Percentiles rank a stretch among this genome's conserved stretches.
These are phyloP conservation scores for Sporothrix pallida DNA, from an alignment of 2,329 filamentous ascomycete species.

Conservation along the genomic window DNA sequence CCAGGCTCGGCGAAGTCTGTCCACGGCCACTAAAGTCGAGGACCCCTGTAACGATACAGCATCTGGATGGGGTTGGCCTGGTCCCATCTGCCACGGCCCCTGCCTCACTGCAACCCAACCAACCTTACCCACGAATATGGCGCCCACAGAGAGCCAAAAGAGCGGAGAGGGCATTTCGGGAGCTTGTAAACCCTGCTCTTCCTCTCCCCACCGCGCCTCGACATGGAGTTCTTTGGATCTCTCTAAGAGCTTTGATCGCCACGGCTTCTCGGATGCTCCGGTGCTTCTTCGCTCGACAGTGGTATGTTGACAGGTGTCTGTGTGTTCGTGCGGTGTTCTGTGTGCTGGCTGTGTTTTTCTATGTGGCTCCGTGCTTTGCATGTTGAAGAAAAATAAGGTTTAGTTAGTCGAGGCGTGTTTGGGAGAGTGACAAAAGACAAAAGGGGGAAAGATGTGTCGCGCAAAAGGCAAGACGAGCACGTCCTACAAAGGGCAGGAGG, in stretches of 20 bases:
- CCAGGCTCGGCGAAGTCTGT: constrained; percentile 2
- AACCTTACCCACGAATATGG: constrained; percentile 3
- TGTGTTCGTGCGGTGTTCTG: neutral
- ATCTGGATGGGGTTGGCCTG: neutral
- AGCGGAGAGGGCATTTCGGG: neutral
- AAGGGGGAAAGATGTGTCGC: neutral
- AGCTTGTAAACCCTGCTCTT: constrained; percentile 14
- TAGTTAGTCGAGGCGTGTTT: neutral
- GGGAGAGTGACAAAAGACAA: neutral
- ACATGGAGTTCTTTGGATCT: neutral
- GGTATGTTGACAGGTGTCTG: neutral
- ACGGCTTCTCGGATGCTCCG: neutral
- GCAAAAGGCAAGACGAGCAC: neutral
- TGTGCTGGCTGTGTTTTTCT: neutral
- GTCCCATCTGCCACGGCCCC: constrained; percentile 3
- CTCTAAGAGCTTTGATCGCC: neutral
- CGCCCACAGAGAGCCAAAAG: neutral
- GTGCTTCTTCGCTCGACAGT: neutral
- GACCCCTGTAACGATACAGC: neutral
- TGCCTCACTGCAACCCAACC: constrained; percentile 17
- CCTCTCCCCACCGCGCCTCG: neutral
- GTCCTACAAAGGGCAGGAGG: neutral
- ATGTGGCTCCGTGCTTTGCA: neutral
- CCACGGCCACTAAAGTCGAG: neutral
- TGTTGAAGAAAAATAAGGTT: constrained; percentile 18